phyloP scores from a whole-genome alignment of 371 early-diverging fungal species.

The Rhizopus stolonifer region DNA sequence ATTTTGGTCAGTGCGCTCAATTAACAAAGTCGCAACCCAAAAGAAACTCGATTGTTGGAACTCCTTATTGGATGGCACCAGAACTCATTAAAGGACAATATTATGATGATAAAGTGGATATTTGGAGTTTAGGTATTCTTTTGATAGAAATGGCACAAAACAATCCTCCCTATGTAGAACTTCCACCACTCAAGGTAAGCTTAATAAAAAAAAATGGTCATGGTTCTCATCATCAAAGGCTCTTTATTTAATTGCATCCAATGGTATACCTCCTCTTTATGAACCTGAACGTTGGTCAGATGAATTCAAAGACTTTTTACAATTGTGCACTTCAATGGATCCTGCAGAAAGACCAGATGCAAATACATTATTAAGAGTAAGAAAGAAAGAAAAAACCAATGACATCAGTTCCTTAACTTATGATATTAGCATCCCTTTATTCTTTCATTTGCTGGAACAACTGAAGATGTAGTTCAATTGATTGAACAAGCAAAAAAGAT shows the following conservation, averaged over 20 bases:
- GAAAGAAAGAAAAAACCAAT: background rate
- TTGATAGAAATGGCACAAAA: slow-evolving; percentile 77
- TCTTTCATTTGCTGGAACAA: slow-evolving; percentile 24
- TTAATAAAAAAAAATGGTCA: background rate
- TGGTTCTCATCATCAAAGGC: slow-evolving; percentile 28
- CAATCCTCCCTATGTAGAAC: slow-evolving; percentile 63
- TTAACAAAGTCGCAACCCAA: slow-evolving; percentile 51
- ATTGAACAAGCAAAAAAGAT: slow-evolving; percentile 27
- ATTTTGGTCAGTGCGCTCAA: slow-evolving; percentile 65
- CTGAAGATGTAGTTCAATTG: slow-evolving; percentile 24
- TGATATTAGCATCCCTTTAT: slow-evolving; percentile 39
- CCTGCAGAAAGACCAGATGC: slow-evolving; percentile 47
- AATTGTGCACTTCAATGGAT: slow-evolving; percentile 42
- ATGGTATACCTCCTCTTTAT: slow-evolving; percentile 46
- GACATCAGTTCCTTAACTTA: background rate
- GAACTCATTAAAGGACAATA: slow-evolving; percentile 76
- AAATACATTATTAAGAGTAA: slow-evolving; percentile 44
- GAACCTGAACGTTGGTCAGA: slow-evolving; percentile 44
- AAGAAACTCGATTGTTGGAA: slow-evolving; percentile 66
- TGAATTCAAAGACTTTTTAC: slow-evolving; percentile 44
- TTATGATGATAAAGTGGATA: slow-evolving; percentile 77
- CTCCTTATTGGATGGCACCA: slow-evolving; percentile 83
- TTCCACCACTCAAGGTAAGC: slow-evolving; percentile 50
- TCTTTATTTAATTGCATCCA: slow-evolving; percentile 53
- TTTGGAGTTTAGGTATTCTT: slow-evolving; percentile 80